These are phyloP conservation scores for Ceratobasidium sp. DNA, from an alignment of 1,284 basidiomycete species.

Conservation along the genomic window DNA sequence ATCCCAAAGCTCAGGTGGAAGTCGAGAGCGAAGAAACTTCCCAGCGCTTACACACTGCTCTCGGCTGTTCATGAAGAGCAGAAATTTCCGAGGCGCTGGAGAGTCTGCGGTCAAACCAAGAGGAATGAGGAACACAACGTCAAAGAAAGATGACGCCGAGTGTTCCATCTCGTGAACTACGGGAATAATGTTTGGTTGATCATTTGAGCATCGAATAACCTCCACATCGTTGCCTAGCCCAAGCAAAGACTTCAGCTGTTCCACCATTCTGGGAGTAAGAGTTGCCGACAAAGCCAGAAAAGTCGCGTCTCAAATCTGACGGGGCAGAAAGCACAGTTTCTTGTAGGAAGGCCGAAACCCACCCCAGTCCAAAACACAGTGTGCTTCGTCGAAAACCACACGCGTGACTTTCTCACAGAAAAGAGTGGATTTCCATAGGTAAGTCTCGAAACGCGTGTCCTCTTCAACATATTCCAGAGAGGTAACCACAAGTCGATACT, in stretches of 20 bases:
- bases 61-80: slow-evolving; percentile 7
- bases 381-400: slow-evolving; percentile 6
- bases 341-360: slow-evolving; percentile 3
- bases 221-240: not conserved
- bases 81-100: not conserved
- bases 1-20: slow-evolving; percentile 5
- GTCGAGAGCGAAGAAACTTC: not conserved
- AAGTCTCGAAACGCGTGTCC: not conserved
- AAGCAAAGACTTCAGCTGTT: not conserved
- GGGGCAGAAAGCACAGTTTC: not conserved
- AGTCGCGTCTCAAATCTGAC: not conserved
- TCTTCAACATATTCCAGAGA: not conserved
- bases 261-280: not conserved
- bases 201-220: slow-evolving; percentile 14
- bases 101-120: not conserved
- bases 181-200: not conserved
- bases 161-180: not conserved
- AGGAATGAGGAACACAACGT: slow-evolving; percentile 13
- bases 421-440: not conserved
- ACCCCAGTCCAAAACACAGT: slow-evolving; percentile 19
- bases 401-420: not conserved
- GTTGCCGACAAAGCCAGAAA: not conserved
- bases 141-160: not conserved
- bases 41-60: not conserved
- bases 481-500: not conserved